Conservation (phyloP, 805 yeast genomes). For the Yamadazyma insecticola region DNA sequence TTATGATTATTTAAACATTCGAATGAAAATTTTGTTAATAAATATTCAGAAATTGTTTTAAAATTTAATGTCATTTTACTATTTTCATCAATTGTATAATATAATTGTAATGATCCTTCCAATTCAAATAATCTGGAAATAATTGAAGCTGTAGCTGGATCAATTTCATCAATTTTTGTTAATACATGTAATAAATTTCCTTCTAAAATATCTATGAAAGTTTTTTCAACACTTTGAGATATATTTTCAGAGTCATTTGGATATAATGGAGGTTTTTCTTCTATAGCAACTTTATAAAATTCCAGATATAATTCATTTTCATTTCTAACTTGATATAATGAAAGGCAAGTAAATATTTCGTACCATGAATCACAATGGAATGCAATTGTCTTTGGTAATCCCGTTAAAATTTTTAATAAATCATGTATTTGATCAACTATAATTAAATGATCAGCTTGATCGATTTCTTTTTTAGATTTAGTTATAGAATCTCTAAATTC, state of each 20-base stretch:
- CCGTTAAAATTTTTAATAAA: constrained; percentile 42
- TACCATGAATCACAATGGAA: constrained; percentile 60
- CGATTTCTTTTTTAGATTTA: constrained; percentile 17
- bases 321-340: constrained; percentile 57
- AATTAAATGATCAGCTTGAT: constrained; percentile 18
- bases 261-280: constrained; percentile 24
- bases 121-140: constrained; percentile 60
- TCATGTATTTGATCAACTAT: constrained; percentile 37
- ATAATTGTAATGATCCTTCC: constrained; percentile 48
- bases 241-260: constrained; percentile 21
- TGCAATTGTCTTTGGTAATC: constrained; percentile 47
- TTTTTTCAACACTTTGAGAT: constrained; percentile 27
- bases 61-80: constrained; percentile 3
- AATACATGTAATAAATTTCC: constrained; percentile 55
- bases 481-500: constrained; percentile 43
- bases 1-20: constrained; percentile 48
- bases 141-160: constrained; percentile 60
- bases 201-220: constrained; percentile 53
- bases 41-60: constrained; percentile 49
- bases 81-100: constrained; percentile 19
- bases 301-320: constrained; percentile 24
- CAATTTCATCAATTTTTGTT: constrained; percentile 54
- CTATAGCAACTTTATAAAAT: constrained; percentile 28
- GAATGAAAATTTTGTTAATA: constrained; percentile 51
- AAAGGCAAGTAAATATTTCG: constrained; percentile 55